Conservation (phyloP, 2,329 filamentous ascomycete species). For the Mycosphaerella arachidis region DNA sequence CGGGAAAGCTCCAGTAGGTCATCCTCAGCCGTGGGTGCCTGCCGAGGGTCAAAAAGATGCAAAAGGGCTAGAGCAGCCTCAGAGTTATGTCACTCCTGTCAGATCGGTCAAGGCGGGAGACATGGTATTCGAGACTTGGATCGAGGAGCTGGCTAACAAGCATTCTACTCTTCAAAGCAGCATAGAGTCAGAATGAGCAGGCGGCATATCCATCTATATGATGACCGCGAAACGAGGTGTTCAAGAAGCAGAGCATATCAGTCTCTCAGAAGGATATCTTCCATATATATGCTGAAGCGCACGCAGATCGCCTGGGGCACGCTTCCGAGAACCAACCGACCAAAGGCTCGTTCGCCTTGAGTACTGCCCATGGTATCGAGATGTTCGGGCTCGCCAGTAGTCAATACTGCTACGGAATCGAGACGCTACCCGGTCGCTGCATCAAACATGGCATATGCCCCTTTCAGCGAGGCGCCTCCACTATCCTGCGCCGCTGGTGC, state of each 20-base stretch:
- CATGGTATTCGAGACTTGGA: conserved; percentile 64
- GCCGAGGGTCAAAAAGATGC: conserved; percentile 44
- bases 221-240: too few species aligned
- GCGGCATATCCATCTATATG: not conserved
- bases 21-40: conserved; percentile 58
- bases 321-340: too few species aligned
- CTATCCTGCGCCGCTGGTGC: conserved; percentile 31
- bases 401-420: too few species aligned
- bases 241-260: too few species aligned
- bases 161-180: not conserved
- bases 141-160: conserved; percentile 51
- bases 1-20: conserved; percentile 43
- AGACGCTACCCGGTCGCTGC: conserved; percentile 23
- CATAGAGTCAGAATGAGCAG: not conserved
- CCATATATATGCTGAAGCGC: too few species aligned
- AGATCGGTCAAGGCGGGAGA: conserved; percentile 61
- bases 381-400: too few species aligned
- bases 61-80: conserved; percentile 29
- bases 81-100: conserved; percentile 53
- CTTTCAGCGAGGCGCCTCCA: conserved; percentile 29
- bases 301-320: too few species aligned
- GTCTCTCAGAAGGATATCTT: too few species aligned
- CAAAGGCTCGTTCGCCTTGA: too few species aligned
- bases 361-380: too few species aligned
- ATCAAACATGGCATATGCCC: conserved; percentile 37